A percentile compares a stretch with the other conserved stretches of the same genome.
phyloP scores from a whole-genome alignment of 2,329 filamentous ascomycete species.

The Coniella vitis region DNA sequence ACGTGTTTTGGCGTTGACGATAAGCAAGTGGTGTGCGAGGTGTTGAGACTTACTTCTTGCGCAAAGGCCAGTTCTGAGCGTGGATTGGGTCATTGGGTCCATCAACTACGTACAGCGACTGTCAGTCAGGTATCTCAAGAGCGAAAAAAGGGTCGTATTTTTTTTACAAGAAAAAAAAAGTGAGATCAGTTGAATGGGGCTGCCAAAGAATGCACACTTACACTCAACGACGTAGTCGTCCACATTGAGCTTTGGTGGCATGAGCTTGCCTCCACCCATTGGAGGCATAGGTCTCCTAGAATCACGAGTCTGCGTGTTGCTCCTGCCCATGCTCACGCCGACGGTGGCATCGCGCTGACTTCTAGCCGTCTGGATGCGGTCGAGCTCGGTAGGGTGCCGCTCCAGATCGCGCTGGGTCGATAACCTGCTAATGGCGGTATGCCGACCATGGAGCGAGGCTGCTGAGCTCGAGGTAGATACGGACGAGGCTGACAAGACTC shows the following conservation, averaged over 20 bases:
- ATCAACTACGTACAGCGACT: constrained; percentile 41
- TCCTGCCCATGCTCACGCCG: constrained; percentile 40
- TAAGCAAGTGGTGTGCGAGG: neutral
- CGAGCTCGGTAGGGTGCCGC: constrained; percentile 60
- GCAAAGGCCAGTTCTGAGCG: constrained; percentile 78
- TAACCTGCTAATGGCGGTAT: constrained; percentile 47
- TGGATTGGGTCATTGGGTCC: constrained; percentile 77
- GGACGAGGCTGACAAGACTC: constrained; percentile 48
- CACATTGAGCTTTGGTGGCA: constrained; percentile 59
- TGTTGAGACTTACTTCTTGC: constrained; percentile 57
- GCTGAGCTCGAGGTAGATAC: constrained; percentile 43
- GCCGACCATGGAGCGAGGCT: constrained; percentile 25
- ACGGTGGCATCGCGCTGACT: constrained; percentile 69
- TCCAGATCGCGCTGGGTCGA: constrained; percentile 62
- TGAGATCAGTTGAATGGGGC: too few species aligned
- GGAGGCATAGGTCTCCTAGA: constrained; percentile 55
- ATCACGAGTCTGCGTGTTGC: constrained; percentile 36
- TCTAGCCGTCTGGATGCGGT: constrained; percentile 62
- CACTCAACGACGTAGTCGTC: constrained; percentile 78
- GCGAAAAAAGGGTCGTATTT: too few species aligned
- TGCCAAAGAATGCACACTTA: neutral
- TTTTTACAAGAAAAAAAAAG: too few species aligned
- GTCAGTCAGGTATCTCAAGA: neutral
- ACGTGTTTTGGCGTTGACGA: neutral
- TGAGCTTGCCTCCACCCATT: constrained; percentile 70